phyloP scores from a whole-genome alignment of 257 asterid genomes.

The Ajuga chamaepitys region DNA sequence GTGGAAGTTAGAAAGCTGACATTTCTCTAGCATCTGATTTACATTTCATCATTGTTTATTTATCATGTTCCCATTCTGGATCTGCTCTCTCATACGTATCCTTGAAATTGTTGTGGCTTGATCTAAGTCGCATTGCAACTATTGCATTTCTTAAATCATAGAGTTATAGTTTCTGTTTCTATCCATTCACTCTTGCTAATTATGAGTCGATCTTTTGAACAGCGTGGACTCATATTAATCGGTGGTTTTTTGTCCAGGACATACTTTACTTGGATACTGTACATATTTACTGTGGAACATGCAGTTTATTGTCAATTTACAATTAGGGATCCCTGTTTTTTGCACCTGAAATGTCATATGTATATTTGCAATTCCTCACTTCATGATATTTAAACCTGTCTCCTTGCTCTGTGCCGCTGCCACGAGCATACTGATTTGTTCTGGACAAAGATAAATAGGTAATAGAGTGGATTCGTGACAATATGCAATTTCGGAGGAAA shows the following conservation, averaged over 20 bases:
- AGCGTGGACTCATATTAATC: neutral
- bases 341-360: neutral
- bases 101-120: neutral
- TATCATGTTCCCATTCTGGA: neutral
- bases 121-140: neutral
- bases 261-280: neutral
- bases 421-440: neutral
- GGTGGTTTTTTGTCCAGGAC: neutral
- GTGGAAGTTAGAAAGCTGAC: neutral
- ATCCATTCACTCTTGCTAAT: neutral
- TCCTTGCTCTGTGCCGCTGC: neutral
- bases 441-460: neutral
- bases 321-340: neutral
- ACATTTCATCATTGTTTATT: neutral
- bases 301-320: neutral
- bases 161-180: neutral
- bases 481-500: no score
- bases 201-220: neutral
- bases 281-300: neutral
- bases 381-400: neutral
- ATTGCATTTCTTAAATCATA: neutral
- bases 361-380: neutral
- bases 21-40: neutral
- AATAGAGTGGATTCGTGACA: neutral
- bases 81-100: neutral